Conservation (phyloP, 306 rosid species). For the peach (Prunus persica) region Prunus_persica_NCBIv2 NC_034011.1:26416501-26417000, state of each 20-base stretch:
- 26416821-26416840: constrained; percentile 99
- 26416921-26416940: no score
- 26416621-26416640: constrained; percentile 77
- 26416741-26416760: not conserved
- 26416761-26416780: constrained; percentile 71
- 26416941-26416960: no score
- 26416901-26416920: not conserved
- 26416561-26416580: constrained; percentile 22
- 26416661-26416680: constrained; percentile 83
- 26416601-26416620: constrained; percentile 83
- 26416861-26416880: constrained; percentile 28
- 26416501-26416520: not conserved
- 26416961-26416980: constrained; percentile 92
- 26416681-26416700: constrained; percentile 9
- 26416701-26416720: not conserved
- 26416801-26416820: constrained; percentile 85
- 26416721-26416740: not conserved
- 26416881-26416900: not conserved
- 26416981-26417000: constrained; percentile 88
- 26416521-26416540: not conserved
- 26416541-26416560: not conserved
- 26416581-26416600: constrained; percentile 93
- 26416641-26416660: constrained; percentile 73
- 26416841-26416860: constrained; percentile 32
- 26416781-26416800: constrained; percentile 85